A percentile compares a stretch with the other conserved stretches of the same genome.
Evolutionary conservation across 176 grass and related monocot genomes (phyloP).

Genomic region (Puya raimondii): DNA sequence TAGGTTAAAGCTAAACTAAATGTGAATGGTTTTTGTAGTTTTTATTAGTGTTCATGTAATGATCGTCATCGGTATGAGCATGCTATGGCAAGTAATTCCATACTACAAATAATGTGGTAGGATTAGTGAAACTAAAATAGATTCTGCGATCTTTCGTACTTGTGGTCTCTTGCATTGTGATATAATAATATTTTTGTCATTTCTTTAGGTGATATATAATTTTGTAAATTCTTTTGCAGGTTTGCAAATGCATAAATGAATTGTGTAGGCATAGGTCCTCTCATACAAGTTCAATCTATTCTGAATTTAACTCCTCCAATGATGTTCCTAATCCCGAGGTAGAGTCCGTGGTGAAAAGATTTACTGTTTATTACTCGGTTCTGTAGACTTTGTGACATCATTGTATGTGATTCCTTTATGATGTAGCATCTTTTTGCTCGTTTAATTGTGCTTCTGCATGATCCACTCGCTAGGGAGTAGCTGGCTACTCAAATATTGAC

Average conservation of each 20-base stretch:
- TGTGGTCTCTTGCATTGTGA: neutral
- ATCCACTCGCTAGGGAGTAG: slow-evolving; percentile 89
- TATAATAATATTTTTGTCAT: neutral
- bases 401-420: slow-evolving; percentile 20
- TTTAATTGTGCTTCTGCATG: slow-evolving; percentile 85
- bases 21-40: too few species aligned
- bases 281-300: slow-evolving; percentile 47
- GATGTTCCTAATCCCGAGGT: slow-evolving; percentile 83
- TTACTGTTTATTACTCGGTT: slow-evolving; percentile 7
- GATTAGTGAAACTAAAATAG: neutral
- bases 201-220: too few species aligned
- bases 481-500: slow-evolving; percentile 77
- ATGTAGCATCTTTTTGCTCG: slow-evolving; percentile 94
- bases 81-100: neutral
- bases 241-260: slow-evolving; percentile 98
- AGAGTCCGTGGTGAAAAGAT: slow-evolving; percentile 15
- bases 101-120: neutral
- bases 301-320: slow-evolving; percentile 64
- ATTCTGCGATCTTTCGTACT: neutral
- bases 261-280: slow-evolving; percentile 68
- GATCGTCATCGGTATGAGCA: neutral
- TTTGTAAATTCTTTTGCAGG: slow-evolving; percentile 30
- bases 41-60: too few species aligned
- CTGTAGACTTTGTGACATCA: slow-evolving; percentile 5
- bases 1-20: too few species aligned